Evolutionary conservation across 257 asterid genomes (phyloP), one percentile per base, ranked within the genome.

Genomic region (Datura wrightii): DNA sequence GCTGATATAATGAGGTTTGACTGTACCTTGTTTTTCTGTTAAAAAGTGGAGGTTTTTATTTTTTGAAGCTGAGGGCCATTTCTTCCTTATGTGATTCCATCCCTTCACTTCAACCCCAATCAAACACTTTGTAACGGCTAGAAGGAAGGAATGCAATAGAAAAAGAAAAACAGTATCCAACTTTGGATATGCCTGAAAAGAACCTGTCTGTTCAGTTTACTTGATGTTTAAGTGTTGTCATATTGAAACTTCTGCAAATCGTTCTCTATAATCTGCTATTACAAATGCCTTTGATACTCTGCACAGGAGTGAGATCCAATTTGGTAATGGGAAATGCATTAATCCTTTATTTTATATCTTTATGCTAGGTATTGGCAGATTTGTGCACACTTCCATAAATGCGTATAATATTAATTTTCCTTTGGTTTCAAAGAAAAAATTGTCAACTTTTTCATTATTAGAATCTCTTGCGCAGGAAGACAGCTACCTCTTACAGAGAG

Each of bases 401-500:
- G 1, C 0, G 15, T 24, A 0, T 7, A 24, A 24, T 24, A 14
- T 42, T 50, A 11, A 0, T 14, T 76, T 76, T 53, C 24, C 3
- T 76, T 46, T 11, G 8, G 31, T 31, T 76, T 76, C 63, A 76
- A 0, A 8, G 16, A n/a, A 34, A 52, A 31, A 6, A 7, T 34
- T 53, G 62, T 76, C 62, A 50, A 7, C 31, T 52, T 50, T 76
- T 31, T 52, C 34, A 3, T 78, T 0, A 52, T 52, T 52, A 46
- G 82, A 52, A 39, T 78, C 42, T 54, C 50, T 60, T 18, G 59
- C 2, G 87, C 96, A 96, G 98, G 90, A 92, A 89, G 83, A 88
- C 87, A 41, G 90, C 90, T 79, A 84, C 89, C 71, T 94, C 98
- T 8, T 96, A 93, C 79, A 87, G 90, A 41, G 98, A 96, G 87